Evolutionary conservation across 805 yeast species (phyloP).

Genomic region (Komagataella phaffii): DNA sequence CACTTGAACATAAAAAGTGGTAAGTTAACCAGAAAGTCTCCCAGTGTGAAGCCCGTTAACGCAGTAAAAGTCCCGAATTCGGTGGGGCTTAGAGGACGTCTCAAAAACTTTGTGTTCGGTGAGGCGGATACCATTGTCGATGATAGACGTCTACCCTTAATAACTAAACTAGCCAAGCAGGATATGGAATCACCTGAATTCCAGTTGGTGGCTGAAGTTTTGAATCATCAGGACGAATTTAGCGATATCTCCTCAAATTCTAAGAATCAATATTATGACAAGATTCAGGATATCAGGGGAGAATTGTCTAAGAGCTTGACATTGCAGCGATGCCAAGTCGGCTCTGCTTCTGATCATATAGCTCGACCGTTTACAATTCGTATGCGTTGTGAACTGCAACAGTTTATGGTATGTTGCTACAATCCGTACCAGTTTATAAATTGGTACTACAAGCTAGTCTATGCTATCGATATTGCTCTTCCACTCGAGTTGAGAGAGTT

Average conservation of each 20-base stretch:
- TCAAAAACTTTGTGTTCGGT: neutral
- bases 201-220: neutral
- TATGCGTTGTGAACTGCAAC: conserved; percentile 14
- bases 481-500: conserved; percentile 14
- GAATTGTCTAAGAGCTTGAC: conserved; percentile 9
- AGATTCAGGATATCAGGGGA: conserved; percentile 3
- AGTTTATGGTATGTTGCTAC: conserved; percentile 14
- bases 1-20: conserved; percentile 11
- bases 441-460: conserved; percentile 16
- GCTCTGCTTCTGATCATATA: conserved; percentile 17
- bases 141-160: neutral
- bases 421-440: conserved; percentile 14
- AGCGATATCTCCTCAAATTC: neutral
- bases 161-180: neutral
- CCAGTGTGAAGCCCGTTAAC: neutral
- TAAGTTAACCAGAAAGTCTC: neutral
- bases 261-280: neutral
- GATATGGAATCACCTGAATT: neutral
- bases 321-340: conserved; percentile 17
- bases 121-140: neutral
- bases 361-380: conserved; percentile 17
- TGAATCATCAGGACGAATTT: neutral
- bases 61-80: neutral
- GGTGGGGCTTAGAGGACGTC: neutral
- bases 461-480: conserved; percentile 17